Evolutionary conservation across 2,329 filamentous ascomycete species (phyloP).

Genomic region (Colletotrichum godetiae): DNA sequence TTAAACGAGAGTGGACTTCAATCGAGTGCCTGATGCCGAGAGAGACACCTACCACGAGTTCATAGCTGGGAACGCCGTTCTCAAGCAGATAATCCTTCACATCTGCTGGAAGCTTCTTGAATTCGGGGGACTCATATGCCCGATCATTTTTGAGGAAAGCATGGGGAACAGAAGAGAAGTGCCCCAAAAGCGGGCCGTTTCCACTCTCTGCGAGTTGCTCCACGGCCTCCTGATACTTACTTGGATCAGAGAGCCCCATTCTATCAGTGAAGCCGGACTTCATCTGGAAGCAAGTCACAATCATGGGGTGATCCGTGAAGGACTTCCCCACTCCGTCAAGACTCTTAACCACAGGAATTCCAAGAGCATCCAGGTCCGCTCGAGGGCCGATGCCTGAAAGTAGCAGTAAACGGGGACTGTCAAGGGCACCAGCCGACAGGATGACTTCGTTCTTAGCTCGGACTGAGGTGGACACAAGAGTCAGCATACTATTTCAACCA

Average conservation of each 20-base stretch:
- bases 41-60: slow-evolving; percentile 12
- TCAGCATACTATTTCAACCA: too few species aligned
- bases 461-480: background rate
- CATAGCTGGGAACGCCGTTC: slow-evolving; percentile 12
- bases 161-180: slow-evolving; percentile 25
- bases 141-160: slow-evolving; percentile 24
- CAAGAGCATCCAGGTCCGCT: background rate
- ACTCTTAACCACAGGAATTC: slow-evolving; percentile 6
- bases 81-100: background rate
- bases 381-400: slow-evolving; percentile 4
- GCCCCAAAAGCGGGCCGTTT: slow-evolving; percentile 4
- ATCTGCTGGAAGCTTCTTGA: background rate
- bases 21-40: too few species aligned
- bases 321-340: background rate
- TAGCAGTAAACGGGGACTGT: slow-evolving; percentile 63
- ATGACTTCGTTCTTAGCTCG: slow-evolving; percentile 73
- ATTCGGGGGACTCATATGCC: slow-evolving; percentile 5
- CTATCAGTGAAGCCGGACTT: slow-evolving; percentile 19
- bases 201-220: slow-evolving; percentile 6
- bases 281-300: slow-evolving; percentile 30
- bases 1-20: background rate
- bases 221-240: slow-evolving; percentile 18
- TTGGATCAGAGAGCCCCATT: slow-evolving; percentile 7
- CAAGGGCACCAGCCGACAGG: slow-evolving; percentile 73
- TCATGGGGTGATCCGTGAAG: slow-evolving; percentile 37